Evolutionary conservation across 129 eudicot species (phyloP).

Genomic region (Pseudognaphalium luteoalbum): DNA sequence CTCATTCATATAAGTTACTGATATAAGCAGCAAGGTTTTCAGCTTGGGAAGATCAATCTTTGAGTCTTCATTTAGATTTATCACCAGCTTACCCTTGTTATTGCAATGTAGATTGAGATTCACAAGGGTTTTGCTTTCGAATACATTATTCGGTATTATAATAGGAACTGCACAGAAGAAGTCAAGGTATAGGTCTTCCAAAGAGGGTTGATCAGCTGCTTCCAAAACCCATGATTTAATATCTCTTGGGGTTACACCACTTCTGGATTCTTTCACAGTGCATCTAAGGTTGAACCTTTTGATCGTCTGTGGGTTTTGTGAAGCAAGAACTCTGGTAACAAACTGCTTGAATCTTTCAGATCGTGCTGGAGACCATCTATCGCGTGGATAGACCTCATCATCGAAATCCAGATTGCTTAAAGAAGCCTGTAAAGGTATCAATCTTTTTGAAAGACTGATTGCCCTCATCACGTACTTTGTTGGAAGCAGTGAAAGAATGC

Average conservation of each 20-base stretch:
- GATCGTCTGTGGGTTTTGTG: not conserved
- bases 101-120: not conserved
- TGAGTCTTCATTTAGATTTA: not conserved
- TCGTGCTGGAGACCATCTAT: not conserved
- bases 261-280: not conserved
- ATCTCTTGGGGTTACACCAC: conserved; percentile 3
- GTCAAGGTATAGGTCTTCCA: not conserved
- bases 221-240: not conserved
- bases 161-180: not conserved
- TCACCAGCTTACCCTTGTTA: not conserved
- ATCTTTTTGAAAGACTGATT: not conserved
- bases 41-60: not conserved
- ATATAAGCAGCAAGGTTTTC: not conserved
- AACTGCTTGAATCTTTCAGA: not conserved
- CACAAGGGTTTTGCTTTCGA: not conserved
- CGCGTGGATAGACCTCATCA: not conserved
- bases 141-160: not conserved
- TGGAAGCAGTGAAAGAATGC: not conserved
- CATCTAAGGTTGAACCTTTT: not conserved
- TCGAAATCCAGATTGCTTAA: not conserved
- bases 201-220: not conserved
- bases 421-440: not conserved
- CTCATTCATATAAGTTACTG: not conserved
- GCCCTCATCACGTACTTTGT: not conserved
- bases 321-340: not conserved